Conservation (phyloP, 2,329 filamentous ascomycete genomes). For the Penicillium sp. region DNA sequence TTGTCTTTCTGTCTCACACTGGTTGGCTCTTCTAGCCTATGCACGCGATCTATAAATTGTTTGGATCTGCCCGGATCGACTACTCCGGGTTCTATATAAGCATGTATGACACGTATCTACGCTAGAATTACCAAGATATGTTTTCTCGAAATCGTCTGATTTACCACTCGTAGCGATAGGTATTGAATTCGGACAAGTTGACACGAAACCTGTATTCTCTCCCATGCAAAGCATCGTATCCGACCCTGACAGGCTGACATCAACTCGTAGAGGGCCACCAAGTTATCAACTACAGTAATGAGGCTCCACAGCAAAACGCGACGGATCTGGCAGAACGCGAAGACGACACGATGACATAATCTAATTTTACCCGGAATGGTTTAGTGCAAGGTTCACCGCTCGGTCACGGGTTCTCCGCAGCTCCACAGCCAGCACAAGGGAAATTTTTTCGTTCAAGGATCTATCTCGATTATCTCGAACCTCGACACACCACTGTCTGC, state of each 20-base stretch:
- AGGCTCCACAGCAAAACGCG: constrained; percentile 6
- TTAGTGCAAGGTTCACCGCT: constrained; percentile 20
- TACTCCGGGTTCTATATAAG: background rate
- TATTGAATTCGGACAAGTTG: constrained; percentile 3
- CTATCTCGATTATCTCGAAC: constrained; percentile 6
- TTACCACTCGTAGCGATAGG: background rate
- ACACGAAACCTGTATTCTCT: background rate
- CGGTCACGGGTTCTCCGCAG: constrained; percentile 30
- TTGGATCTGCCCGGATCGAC: background rate
- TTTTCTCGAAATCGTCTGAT: background rate
- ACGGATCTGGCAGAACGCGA: background rate
- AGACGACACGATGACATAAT: constrained; percentile 18
- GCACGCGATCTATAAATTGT: constrained; percentile 2
- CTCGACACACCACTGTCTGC: constrained; percentile 19
- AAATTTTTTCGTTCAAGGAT: constrained; percentile 23
- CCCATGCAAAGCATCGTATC: background rate
- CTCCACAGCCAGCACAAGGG: constrained; percentile 25
- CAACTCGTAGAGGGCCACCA: background rate
- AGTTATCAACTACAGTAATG: no score
- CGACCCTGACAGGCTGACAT: background rate
- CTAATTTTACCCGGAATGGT: constrained; percentile 13
- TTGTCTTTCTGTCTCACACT: background rate
- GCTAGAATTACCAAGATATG: background rate
- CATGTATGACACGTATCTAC: background rate
- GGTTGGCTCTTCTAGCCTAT: background rate